phyloP scores from a whole-genome alignment of 108 stramenopile species.

The Aurantiochytrium sp. region DNA sequence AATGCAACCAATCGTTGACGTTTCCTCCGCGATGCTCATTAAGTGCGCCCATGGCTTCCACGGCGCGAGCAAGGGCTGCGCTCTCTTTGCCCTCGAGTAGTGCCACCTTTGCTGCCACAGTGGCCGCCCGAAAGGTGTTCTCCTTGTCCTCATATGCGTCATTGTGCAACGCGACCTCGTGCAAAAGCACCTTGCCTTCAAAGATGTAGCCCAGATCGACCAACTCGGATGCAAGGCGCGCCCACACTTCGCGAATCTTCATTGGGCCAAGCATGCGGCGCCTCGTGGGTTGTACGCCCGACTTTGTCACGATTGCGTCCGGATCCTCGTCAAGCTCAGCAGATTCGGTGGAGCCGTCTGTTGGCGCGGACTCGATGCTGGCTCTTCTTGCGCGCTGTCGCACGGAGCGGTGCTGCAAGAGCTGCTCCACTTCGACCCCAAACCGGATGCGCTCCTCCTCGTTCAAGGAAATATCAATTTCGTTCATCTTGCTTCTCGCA shows the following conservation, averaged over 20 bases:
- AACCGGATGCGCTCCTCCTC: not conserved
- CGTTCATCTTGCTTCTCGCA: not conserved
- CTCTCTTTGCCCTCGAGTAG: not conserved
- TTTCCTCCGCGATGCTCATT: not conserved
- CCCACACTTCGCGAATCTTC: constrained; percentile 1
- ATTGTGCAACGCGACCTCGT: not conserved
- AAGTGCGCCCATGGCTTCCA: not conserved
- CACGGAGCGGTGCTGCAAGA: not conserved
- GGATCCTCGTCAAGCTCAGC: not conserved
- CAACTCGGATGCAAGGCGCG: not conserved
- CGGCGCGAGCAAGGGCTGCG: not conserved
- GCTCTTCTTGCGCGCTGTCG: too few relatives aligned
- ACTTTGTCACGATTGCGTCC: too few relatives aligned
- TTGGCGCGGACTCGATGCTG: too few relatives aligned
- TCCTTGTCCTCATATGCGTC: not conserved
- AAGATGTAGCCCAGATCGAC: not conserved
- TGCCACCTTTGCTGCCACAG: not conserved
- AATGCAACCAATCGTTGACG: not conserved
- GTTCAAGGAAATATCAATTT: not conserved
- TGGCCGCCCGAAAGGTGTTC: not conserved
- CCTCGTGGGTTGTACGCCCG: not conserved
- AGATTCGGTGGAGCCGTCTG: too few relatives aligned
- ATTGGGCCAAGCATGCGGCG: not conserved
- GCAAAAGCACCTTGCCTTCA: not conserved
- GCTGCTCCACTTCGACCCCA: not conserved